A percentile compares a stretch with the other conserved stretches of the same genome.
Conservation (phyloP, 768 basidiomycete species). For the Termitomyces sp. region DNA sequence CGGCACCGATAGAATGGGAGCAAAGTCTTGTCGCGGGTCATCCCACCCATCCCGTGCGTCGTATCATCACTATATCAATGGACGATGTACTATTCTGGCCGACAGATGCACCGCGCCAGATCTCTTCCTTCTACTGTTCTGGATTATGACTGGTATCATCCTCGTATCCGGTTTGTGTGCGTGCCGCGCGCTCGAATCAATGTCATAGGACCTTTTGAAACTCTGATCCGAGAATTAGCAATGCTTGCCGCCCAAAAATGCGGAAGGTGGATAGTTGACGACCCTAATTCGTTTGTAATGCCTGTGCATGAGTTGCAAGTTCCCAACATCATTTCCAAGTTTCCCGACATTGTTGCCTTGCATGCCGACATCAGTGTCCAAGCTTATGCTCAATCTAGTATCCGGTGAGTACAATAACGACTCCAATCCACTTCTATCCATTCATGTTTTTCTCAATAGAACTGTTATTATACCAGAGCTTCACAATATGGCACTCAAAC, state of each 20-base stretch:
- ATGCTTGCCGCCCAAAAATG: conserved; percentile 25
- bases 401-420: conserved; percentile 30
- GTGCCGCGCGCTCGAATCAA: conserved; percentile 32
- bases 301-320: conserved; percentile 52
- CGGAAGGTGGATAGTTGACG: conserved; percentile 18
- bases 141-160: conserved; percentile 50
- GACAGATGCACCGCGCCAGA: conserved; percentile 52
- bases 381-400: conserved; percentile 46
- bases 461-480: conserved; percentile 43
- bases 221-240: conserved; percentile 25
- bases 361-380: conserved; percentile 33
- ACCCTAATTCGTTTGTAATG: conserved; percentile 30
- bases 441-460: conserved; percentile 17
- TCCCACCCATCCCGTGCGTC: conserved; percentile 50
- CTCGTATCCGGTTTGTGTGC: conserved; percentile 41
- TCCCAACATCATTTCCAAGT: conserved; percentile 35
- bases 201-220: conserved; percentile 38
- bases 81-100: background rate
- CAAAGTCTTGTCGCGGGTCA: conserved; percentile 55
- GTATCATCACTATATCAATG: background rate
- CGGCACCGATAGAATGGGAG: conserved; percentile 46
- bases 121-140: conserved; percentile 26
- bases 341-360: conserved; percentile 35
- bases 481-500: conserved; percentile 39
- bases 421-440: background rate